Percentiles rank a stretch among this genome's conserved stretches.
Conservation (phyloP, 352 stramenopile species). For the Phytophthora crassamura region DNA sequence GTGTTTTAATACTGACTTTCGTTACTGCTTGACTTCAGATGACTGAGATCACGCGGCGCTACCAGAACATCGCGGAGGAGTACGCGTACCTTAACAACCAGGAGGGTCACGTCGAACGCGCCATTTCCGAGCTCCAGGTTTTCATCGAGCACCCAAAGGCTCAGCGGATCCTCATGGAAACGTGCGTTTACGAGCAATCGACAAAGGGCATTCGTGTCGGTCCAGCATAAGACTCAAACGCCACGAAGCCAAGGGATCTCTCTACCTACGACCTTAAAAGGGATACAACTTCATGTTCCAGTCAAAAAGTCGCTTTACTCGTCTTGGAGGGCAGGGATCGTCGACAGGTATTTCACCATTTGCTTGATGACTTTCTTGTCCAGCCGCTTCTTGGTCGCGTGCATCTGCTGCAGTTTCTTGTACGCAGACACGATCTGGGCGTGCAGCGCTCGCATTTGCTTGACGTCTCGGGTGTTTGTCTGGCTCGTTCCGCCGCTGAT, state of each 20-base stretch:
- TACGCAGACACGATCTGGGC: constrained; percentile 69
- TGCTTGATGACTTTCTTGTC: constrained; percentile 88
- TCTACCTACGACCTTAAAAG: constrained; percentile 6
- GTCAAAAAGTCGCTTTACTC: constrained; percentile 26
- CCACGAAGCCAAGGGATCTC: constrained; percentile 1
- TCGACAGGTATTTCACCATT: constrained; percentile 83
- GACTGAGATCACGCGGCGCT: constrained; percentile 76
- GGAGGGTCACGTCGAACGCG: constrained; percentile 73
- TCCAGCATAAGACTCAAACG: constrained; percentile 39
- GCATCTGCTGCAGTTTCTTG: constrained; percentile 74
- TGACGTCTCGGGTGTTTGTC: constrained; percentile 33
- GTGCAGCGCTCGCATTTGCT: constrained; percentile 49
- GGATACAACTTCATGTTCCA: constrained; percentile 18
- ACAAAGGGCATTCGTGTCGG: constrained; percentile 79
- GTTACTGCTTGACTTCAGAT: constrained; percentile 47
- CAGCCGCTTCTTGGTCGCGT: constrained; percentile 79
- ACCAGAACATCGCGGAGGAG: constrained; percentile 76
- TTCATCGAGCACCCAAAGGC: constrained; percentile 81
- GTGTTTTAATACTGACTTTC: not conserved
- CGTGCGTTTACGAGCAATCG: constrained; percentile 61
- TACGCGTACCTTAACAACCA: constrained; percentile 65
- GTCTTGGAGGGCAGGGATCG: constrained; percentile 65
- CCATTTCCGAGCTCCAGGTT: constrained; percentile 73
- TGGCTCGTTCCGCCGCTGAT: constrained; percentile 43
- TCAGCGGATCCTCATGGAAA: constrained; percentile 73